Percentiles rank a stretch among this genome's conserved stretches.
Conservation (phyloP, 805 yeast species). For the Lachancea cidri region DNA sequence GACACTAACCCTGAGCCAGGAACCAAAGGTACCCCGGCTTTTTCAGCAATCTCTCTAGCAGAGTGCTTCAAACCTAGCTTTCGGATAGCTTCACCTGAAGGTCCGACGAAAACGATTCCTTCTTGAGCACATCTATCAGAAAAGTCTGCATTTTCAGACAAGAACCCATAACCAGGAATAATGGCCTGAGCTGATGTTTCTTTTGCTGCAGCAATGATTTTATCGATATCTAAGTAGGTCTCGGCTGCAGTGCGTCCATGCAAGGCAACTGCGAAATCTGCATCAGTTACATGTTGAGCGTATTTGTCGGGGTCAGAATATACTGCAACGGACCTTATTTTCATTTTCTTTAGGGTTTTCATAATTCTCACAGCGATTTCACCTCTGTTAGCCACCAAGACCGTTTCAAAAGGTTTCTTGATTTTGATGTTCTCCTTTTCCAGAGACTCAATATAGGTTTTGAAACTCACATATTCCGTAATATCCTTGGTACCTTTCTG, state of each 20-base stretch:
- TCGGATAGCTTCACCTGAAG: conserved; percentile 88
- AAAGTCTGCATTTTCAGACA: conserved; percentile 94
- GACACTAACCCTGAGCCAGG: conserved; percentile 92
- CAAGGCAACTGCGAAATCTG: conserved; percentile 77
- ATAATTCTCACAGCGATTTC: conserved; percentile 96
- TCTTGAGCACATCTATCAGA: conserved; percentile 80
- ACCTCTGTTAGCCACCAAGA: conserved; percentile 95
- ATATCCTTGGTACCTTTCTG: conserved; percentile 71
- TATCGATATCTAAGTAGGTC: conserved; percentile 81
- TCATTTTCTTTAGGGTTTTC: conserved; percentile 75
- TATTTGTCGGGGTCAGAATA: conserved; percentile 88
- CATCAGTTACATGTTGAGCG: conserved; percentile 77
- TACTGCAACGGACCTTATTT: conserved; percentile 76
- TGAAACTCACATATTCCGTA: conserved; percentile 88
- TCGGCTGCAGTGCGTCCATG: conserved; percentile 84
- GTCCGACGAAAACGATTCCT: conserved; percentile 93
- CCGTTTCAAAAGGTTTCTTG: conserved; percentile 67
- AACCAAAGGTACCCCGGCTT: conserved; percentile 91
- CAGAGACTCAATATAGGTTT: conserved; percentile 41
- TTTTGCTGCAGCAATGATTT: conserved; percentile 82
- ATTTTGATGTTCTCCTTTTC: conserved; percentile 23
- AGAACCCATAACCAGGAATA: conserved; percentile 95
- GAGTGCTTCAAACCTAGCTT: conserved; percentile 92
- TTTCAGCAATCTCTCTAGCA: conserved; percentile 87
- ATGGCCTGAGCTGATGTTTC: conserved; percentile 86